A percentile compares a stretch with the other conserved stretches of the same genome.
These are phyloP conservation scores for Canariomyces notabilis DNA, from an alignment of 2,329 filamentous ascomycete genomes.

Conservation along the genomic window DNA sequence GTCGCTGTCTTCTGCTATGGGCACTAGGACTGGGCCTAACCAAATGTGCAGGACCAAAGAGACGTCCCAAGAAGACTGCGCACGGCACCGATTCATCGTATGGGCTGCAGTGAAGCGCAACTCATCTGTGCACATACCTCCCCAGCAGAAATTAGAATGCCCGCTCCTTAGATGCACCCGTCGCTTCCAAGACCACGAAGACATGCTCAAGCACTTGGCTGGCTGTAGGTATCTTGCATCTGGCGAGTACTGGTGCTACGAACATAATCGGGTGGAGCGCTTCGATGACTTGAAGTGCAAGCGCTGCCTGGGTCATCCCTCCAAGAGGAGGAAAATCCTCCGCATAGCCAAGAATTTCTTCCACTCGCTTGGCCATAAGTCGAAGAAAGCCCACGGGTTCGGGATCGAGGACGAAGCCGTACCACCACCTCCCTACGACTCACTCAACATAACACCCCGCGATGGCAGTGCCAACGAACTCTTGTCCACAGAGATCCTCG, in stretches of 20 bases:
- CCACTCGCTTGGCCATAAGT: conserved; percentile 46
- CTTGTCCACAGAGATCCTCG: conserved; percentile 46
- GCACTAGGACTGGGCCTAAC: conserved; percentile 15
- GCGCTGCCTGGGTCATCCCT: conserved; percentile 45
- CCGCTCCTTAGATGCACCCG: conserved; percentile 48
- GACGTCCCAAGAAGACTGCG: conserved; percentile 45
- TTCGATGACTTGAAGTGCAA: conserved; percentile 50
- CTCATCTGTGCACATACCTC: conserved; percentile 42
- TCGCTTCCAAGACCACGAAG: conserved; percentile 47
- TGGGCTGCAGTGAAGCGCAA: conserved; percentile 54
- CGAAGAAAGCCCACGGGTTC: conserved; percentile 33
- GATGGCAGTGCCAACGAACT: conserved; percentile 36
- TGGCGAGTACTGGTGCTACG: conserved; percentile 53
- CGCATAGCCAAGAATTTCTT: conserved; percentile 52
- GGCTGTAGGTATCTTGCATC: conserved; percentile 43
- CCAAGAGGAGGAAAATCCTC: conserved; percentile 47
- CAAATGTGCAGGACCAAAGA: conserved; percentile 37
- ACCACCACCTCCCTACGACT: conserved; percentile 44
- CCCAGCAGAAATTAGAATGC: conserved; percentile 45
- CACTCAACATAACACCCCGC: conserved; percentile 30
- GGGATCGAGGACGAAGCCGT: conserved; percentile 28
- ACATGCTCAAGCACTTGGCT: conserved; percentile 50
- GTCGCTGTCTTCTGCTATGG: background rate
- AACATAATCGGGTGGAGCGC: conserved; percentile 47
- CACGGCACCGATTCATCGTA: conserved; percentile 50